Base-by-base conservation (phyloP, 306 rosid genomes). In the Rosa multiflora region DNA sequence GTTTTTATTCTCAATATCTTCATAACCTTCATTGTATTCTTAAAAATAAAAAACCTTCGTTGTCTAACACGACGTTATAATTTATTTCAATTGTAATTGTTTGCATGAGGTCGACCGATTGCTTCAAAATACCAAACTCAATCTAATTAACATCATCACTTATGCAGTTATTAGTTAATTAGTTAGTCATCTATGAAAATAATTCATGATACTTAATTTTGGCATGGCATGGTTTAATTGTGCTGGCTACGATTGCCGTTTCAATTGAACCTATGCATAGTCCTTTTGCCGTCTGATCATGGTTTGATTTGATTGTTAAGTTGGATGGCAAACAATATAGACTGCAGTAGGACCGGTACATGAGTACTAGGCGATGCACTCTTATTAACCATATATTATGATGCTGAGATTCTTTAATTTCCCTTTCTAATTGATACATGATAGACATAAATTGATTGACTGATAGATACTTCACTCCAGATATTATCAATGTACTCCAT, bases 181-280 rank as follows among this genome's bases (percentile, higher is more conserved):
- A 1, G 42, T 46, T 40, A 17, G 26, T 15, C 75, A 49, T 29
- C n/a, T 14, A 72, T 72, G 76, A 72, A 49, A 47, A 48, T 10
- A 48, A 48, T 8, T 51, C 26, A 29, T 14, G 70, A n/a, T 6
- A 10, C 15, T 10, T 32, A 32, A 3, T 17, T 20, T 68, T 68
- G 52, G 32, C 73, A 68, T 68, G 8, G 26, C 32, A 68, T 21
- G 5, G 43, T 14, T 47, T 26, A 47, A 26, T 71, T 71, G 43
- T 71, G 59, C 21, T 71, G 75, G 59, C 75, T 26, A 48, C 35
- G 18, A 8, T 26, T 71, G 58, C 61, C 75, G 23, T 71, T 15
- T 14, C 8, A 69, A 5, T 43, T 8, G 26, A 71, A 47, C 59
- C 43, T 29, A 71, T n/a, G 6, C 10, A 69, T 43, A 14, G 59